phyloP scores from a whole-genome alignment of 768 basidiomycete genomes.

The Glaciozyma martinii region DNA sequence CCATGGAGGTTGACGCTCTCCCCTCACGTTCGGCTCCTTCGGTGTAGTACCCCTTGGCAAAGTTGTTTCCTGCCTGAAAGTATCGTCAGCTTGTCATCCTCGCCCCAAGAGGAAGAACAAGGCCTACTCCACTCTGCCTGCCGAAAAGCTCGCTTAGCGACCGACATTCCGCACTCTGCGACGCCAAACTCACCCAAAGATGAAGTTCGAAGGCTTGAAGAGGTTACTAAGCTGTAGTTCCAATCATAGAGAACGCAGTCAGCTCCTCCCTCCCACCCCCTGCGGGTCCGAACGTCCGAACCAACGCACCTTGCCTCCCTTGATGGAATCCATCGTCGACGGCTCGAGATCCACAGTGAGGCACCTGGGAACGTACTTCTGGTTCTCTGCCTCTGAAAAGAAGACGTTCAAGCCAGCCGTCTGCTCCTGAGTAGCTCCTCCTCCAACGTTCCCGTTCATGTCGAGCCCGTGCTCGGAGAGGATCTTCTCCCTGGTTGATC shows the following conservation, averaged over 20 bases:
- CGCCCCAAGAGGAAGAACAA: background rate
- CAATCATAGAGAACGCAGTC: background rate
- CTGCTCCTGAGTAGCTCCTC: slow-evolving; percentile 28
- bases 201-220: slow-evolving; percentile 76
- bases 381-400: slow-evolving; percentile 3
- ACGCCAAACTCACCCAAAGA: slow-evolving; percentile 8
- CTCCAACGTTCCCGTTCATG: slow-evolving; percentile 44
- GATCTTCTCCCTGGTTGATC: slow-evolving; percentile 71
- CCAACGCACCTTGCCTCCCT: background rate
- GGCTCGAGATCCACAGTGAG: slow-evolving; percentile 84
- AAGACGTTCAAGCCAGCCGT: slow-evolving; percentile 26
- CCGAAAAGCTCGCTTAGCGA: background rate
- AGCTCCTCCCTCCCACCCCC: background rate
- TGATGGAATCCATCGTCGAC: slow-evolving; percentile 61
- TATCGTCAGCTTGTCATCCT: background rate
- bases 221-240: slow-evolving; percentile 47
- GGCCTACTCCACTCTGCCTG: background rate
- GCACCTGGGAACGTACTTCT: slow-evolving; percentile 79
- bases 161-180: background rate
- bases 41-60: slow-evolving; percentile 87
- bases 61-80: slow-evolving; percentile 78
- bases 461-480: slow-evolving; percentile 78
- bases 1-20: no score
- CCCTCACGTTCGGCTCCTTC: slow-evolving; percentile 68
- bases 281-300: no score